phyloP scores from a whole-genome alignment of 352 stramenopile genomes.

The Phytophthora litchii region DNA sequence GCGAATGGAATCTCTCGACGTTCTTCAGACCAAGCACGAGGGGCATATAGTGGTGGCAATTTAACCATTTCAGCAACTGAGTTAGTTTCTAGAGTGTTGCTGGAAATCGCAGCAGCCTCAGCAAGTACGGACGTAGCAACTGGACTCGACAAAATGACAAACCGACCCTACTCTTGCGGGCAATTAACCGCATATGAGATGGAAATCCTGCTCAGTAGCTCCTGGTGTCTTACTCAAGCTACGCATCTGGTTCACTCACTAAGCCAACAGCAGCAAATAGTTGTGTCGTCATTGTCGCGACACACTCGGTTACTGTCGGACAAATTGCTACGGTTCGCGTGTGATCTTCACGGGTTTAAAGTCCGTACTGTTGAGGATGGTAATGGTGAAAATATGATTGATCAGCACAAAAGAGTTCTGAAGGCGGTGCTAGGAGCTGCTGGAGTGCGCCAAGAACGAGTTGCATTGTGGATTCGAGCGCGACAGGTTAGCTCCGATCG shows the following conservation, averaged over 20 bases:
- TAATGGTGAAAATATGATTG: neutral
- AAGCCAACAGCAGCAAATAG: constrained; percentile 30
- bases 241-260: constrained; percentile 49
- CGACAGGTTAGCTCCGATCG: constrained; percentile 7
- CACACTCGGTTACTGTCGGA: constrained; percentile 16
- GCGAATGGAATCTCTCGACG: constrained; percentile 27
- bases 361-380: constrained; percentile 21
- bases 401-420: constrained; percentile 4
- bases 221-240: constrained; percentile 39
- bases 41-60: neutral
- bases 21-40: constrained; percentile 17
- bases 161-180: constrained; percentile 12
- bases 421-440: constrained; percentile 20
- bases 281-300: constrained; percentile 28
- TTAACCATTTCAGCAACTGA: constrained; percentile 8
- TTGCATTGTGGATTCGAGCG: constrained; percentile 40
- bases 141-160: neutral
- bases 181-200: constrained; percentile 18
- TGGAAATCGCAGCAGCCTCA: constrained; percentile 27
- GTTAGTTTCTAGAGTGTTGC: constrained; percentile 21
- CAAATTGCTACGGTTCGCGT: constrained; percentile 44
- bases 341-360: constrained; percentile 44
- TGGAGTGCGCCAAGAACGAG: constrained; percentile 42
- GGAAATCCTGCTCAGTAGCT: constrained; percentile 39
- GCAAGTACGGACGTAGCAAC: constrained; percentile 2